These are phyloP conservation scores for Fusarium sp. DNA, from an alignment of 2,329 filamentous ascomycete species.

Conservation along the genomic window DNA sequence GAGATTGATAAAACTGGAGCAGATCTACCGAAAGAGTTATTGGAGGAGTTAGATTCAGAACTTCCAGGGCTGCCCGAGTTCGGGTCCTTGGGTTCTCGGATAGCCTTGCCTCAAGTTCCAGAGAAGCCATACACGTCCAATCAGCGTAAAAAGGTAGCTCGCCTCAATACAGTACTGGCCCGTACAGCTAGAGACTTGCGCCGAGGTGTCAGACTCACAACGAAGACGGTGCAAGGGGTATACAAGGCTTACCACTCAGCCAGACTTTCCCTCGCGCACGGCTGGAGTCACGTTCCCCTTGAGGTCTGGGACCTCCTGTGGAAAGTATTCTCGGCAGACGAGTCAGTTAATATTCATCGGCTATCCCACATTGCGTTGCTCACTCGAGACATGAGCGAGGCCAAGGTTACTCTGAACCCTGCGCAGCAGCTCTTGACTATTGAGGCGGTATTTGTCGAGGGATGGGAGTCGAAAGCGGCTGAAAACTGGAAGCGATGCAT, in stretches of 20 bases:
- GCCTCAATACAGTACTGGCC: slow-evolving; percentile 48
- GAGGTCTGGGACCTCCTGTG: slow-evolving; percentile 73
- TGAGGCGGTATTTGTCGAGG: slow-evolving; percentile 72
- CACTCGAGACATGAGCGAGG: slow-evolving; percentile 70
- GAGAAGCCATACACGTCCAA: slow-evolving; percentile 50
- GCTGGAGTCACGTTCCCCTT: slow-evolving; percentile 65
- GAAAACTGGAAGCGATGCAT: slow-evolving; percentile 70
- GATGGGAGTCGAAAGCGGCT: slow-evolving; percentile 67
- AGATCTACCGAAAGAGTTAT: slow-evolving; percentile 47
- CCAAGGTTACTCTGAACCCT: slow-evolving; percentile 63
- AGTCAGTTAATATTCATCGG: slow-evolving; percentile 61
- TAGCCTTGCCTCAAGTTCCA: slow-evolving; percentile 49
- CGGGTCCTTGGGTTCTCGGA: slow-evolving; percentile 40
- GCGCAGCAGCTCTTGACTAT: slow-evolving; percentile 72
- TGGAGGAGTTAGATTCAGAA: slow-evolving; percentile 47
- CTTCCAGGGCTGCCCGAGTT: slow-evolving; percentile 41
- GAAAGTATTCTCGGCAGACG: slow-evolving; percentile 65
- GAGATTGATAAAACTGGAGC: slow-evolving; percentile 47
- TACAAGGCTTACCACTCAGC: slow-evolving; percentile 63
- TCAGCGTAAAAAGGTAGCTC: slow-evolving; percentile 51
- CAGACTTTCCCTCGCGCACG: slow-evolving; percentile 54
- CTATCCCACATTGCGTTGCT: slow-evolving; percentile 69
- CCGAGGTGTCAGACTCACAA: slow-evolving; percentile 43
- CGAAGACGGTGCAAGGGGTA: slow-evolving; percentile 50
- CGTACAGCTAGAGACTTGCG: slow-evolving; percentile 44